Evolutionary conservation across 1,139 yeast genomes (phyloP).

Genomic region (Sugiyamaella neomexicana): DNA sequence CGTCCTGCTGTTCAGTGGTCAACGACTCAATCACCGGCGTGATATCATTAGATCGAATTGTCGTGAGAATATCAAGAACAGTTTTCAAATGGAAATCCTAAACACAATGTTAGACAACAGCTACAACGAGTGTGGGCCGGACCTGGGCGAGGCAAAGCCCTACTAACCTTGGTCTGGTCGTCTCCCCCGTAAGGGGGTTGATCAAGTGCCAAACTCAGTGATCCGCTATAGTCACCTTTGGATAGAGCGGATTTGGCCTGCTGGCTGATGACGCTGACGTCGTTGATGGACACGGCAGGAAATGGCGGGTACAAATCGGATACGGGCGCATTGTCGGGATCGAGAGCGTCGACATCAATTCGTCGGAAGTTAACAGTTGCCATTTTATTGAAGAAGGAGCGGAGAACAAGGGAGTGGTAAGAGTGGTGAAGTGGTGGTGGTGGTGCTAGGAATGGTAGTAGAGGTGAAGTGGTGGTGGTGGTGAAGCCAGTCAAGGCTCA

Average conservation of each 20-base stretch:
- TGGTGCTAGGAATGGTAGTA: no score
- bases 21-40: conserved; percentile 59
- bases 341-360: conserved; percentile 89
- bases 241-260: conserved; percentile 65
- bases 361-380: conserved; percentile 51
- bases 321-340: conserved; percentile 71
- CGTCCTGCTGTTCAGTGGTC: conserved; percentile 66
- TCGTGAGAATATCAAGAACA: conserved; percentile 72
- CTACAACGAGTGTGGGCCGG: not conserved
- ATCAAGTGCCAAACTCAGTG: conserved; percentile 61
- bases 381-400: conserved; percentile 29
- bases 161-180: conserved; percentile 50
- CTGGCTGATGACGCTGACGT: conserved; percentile 55
- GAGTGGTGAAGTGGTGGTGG: not conserved
- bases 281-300: conserved; percentile 48
- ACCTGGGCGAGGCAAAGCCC: conserved; percentile 3
- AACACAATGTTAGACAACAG: not conserved
- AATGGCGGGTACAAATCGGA: conserved; percentile 63
- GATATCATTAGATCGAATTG: conserved; percentile 75
- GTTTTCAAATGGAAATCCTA: conserved; percentile 50
- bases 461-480: not conserved
- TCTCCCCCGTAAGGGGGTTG: conserved; percentile 84
- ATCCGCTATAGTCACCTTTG: conserved; percentile 69
- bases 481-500: no score
- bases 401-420: not conserved